phyloP scores from a whole-genome alignment of 1,139 yeast genomes.

The Diutina pseudorugosa region DNA sequence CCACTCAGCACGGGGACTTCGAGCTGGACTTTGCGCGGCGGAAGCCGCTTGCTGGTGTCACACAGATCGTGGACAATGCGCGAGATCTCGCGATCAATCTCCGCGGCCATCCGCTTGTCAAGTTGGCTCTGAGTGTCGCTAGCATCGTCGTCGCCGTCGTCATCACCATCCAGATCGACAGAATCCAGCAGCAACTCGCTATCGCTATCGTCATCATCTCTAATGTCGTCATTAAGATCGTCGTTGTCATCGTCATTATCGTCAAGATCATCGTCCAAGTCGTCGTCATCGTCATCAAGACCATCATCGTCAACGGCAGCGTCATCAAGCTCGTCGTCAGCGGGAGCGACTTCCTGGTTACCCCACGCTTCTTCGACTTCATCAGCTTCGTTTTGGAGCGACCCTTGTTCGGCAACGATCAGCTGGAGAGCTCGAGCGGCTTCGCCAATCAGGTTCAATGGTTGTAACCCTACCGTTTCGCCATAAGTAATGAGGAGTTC shows the following conservation, averaged over 20 bases:
- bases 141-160: too few relatives aligned
- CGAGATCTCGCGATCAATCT: constrained; percentile 42
- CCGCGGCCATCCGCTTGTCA: constrained; percentile 35
- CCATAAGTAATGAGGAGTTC: constrained; percentile 22
- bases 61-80: constrained; percentile 20
- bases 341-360: not conserved
- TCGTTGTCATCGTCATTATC: constrained; percentile 11
- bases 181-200: constrained; percentile 10
- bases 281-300: constrained; percentile 9
- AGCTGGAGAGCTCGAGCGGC: not conserved
- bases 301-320: constrained; percentile 6
- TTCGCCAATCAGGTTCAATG: not conserved
- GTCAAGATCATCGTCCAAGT: constrained; percentile 11
- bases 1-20: constrained; percentile 9
- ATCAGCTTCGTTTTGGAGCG: not conserved
- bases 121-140: constrained; percentile 17
- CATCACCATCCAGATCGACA: constrained; percentile 9
- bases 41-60: constrained; percentile 6
- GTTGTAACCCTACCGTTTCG: not conserved
- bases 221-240: constrained; percentile 9
- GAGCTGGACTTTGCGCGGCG: constrained; percentile 14
- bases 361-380: not conserved
- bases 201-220: constrained; percentile 10
- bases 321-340: constrained; percentile 7
- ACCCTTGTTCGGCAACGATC: not conserved